Percentiles rank a stretch among this genome's conserved stretches.
Evolutionary conservation across 352 stramenopile genomes (phyloP).

Genomic region (Globisporangium acanthophoron): DNA sequence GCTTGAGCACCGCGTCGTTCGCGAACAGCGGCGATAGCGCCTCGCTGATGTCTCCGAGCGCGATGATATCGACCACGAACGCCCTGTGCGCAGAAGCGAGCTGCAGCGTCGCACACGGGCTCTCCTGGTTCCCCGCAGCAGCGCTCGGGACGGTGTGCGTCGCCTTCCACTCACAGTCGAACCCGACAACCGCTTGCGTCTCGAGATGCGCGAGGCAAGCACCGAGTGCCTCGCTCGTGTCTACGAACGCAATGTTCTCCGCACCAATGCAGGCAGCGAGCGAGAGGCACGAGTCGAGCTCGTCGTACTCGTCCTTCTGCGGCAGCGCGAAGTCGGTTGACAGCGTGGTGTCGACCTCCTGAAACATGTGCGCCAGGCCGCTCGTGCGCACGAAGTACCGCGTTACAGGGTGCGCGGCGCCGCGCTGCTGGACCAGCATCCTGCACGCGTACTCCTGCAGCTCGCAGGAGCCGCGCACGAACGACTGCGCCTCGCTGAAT

Average conservation of each 20-base stretch:
- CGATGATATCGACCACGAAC: constrained; percentile 67
- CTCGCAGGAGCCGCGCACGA: constrained; percentile 19
- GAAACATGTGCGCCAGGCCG: constrained; percentile 34
- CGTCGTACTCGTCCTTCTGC: constrained; percentile 36
- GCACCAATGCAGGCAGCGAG: constrained; percentile 34
- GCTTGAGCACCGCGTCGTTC: constrained; percentile 46
- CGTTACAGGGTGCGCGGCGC: constrained; percentile 29
- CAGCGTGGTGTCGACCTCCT: constrained; percentile 33
- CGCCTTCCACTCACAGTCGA: constrained; percentile 79
- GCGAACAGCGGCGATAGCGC: constrained; percentile 38
- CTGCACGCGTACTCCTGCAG: constrained; percentile 47
- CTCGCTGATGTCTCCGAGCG: constrained; percentile 24
- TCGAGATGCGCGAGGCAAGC: constrained; percentile 37
- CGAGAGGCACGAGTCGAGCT: constrained; percentile 39
- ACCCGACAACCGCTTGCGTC: constrained; percentile 43
- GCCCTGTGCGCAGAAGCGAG: constrained; percentile 47
- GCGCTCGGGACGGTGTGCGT: constrained; percentile 20
- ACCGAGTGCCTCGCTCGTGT: constrained; percentile 29
- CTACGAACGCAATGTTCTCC: constrained; percentile 52
- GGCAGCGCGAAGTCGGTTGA: constrained; percentile 16
- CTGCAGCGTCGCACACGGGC: constrained; percentile 59
- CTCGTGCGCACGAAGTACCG: constrained; percentile 50
- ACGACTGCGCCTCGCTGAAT: constrained; percentile 48
- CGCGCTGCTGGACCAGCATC: constrained; percentile 46
- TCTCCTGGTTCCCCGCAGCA: constrained; percentile 4